These are phyloP conservation scores for Oxalis stricta DNA, from an alignment of 441 rosid species.

Conservation along the genomic window DNA sequence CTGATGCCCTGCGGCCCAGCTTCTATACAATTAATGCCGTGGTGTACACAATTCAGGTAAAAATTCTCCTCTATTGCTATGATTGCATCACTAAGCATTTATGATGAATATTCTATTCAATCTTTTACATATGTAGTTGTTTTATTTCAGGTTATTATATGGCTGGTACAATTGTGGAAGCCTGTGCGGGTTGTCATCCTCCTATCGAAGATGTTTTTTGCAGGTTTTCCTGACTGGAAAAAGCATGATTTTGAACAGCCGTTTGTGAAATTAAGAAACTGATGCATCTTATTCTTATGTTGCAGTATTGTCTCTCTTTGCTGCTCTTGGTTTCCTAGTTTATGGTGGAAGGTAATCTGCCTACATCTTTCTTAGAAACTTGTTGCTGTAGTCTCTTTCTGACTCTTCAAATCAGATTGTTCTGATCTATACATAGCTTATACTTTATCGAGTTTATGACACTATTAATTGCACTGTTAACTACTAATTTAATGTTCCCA, in stretches of 20 bases:
- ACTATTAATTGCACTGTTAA: too few species aligned
- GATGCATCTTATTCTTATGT: constrained; percentile 4
- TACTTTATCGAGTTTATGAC: too few species aligned
- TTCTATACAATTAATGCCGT: constrained; percentile 70
- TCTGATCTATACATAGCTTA: too few species aligned
- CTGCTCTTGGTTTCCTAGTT: constrained; percentile 76
- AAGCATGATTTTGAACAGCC: background rate
- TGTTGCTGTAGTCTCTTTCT: too few species aligned
- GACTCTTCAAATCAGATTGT: too few species aligned
- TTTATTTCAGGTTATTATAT: constrained; percentile 50
- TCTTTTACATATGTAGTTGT: constrained; percentile 1
- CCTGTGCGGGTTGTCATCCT: constrained; percentile 36
- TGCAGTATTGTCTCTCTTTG: constrained; percentile 67
- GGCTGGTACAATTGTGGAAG: constrained; percentile 84
- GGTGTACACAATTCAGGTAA: constrained; percentile 72
- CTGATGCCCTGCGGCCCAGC: constrained; percentile 76
- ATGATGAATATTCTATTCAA: background rate
- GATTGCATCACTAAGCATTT: background rate
- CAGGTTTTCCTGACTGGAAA: constrained; percentile 26
- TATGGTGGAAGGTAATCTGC: constrained; percentile 78
- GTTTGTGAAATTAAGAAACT: too few species aligned
- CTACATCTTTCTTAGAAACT: background rate
- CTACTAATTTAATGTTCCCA: background rate
- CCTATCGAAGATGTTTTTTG: constrained; percentile 79
- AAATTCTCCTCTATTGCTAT: constrained; percentile 9